Evolutionary conservation across 2,329 filamentous ascomycete genomes (phyloP).

Genomic region (Trichoderma semiorbis): DNA sequence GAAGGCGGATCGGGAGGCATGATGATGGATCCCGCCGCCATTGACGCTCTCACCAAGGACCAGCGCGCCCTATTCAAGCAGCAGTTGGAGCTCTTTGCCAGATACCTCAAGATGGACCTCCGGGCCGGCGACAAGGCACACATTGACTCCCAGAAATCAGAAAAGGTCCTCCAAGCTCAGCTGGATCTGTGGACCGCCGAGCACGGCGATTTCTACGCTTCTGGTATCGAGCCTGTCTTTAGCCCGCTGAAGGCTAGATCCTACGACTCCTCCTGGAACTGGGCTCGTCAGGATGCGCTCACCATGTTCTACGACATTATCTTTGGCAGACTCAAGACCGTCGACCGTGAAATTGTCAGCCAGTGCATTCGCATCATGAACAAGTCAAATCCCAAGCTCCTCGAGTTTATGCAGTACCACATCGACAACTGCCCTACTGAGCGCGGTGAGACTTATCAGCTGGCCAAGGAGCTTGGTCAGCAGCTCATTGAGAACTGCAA

Average conservation of each 20-base stretch:
- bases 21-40: conserved; percentile 99
- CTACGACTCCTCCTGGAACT: conserved; percentile 99
- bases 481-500: conserved; percentile 97
- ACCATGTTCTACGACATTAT: conserved; percentile 99
- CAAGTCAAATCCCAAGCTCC: conserved; percentile 87
- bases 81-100: conserved; percentile 89
- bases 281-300: conserved; percentile 94
- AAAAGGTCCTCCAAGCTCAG: conserved; percentile 85
- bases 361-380: conserved; percentile 99
- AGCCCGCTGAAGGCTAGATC: conserved; percentile 89
- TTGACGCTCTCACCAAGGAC: conserved; percentile 96
- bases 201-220: conserved; percentile 93
- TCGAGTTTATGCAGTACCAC: conserved; percentile 99
- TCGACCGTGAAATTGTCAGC: conserved; percentile 97
- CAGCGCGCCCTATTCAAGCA: conserved; percentile 97
- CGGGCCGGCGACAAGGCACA: conserved; percentile 94
- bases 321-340: conserved; percentile 86
- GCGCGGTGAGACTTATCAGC: conserved; percentile 92
- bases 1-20: conserved; percentile 75
- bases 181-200: conserved; percentile 92
- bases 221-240: conserved; percentile 92
- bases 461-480: conserved; percentile 91
- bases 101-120: conserved; percentile 96
- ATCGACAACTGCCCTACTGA: conserved; percentile 98
- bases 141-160: conserved; percentile 77